A percentile compares a stretch with the other conserved stretches of the same genome.
Conservation (phyloP, 495 filamentous ascomycete genomes). For the Daldinia caldariorum region DNA sequence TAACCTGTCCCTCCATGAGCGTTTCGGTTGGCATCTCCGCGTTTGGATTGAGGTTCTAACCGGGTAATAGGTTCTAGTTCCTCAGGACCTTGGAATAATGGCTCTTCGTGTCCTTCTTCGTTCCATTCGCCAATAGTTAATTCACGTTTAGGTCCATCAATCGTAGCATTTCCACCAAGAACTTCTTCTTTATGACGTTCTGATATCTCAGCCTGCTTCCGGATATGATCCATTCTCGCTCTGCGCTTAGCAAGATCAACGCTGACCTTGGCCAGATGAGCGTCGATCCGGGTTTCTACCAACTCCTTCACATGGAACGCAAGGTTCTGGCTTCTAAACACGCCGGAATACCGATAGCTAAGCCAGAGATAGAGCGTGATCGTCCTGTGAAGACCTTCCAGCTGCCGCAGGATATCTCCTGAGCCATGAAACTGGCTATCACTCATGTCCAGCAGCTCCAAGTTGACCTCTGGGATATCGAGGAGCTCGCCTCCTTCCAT, state of each 20-base stretch:
- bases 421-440: constrained; percentile 48
- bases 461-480: constrained; percentile 68
- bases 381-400: constrained; percentile 83
- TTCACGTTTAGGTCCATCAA: constrained; percentile 33
- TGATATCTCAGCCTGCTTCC: constrained; percentile 31
- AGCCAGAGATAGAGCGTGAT: constrained; percentile 91
- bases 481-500: constrained; percentile 70
- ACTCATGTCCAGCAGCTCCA: constrained; percentile 71
- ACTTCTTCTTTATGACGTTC: constrained; percentile 27
- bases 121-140: constrained; percentile 43
- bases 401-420: constrained; percentile 65
- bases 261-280: constrained; percentile 61
- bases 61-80: constrained; percentile 19
- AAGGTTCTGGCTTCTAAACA: constrained; percentile 80
- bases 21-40: background rate
- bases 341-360: constrained; percentile 73
- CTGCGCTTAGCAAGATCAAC: constrained; percentile 31
- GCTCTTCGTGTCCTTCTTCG: constrained; percentile 49
- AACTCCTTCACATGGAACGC: constrained; percentile 82
- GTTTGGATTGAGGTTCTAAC: background rate
- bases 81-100: constrained; percentile 13
- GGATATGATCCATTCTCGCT: constrained; percentile 28
- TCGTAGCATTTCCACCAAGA: constrained; percentile 25
- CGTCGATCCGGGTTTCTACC: constrained; percentile 80
- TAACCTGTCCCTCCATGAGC: background rate